Conservation (phyloP, 805 yeast species). For the Nakazawaea laoshanensis region DNA sequence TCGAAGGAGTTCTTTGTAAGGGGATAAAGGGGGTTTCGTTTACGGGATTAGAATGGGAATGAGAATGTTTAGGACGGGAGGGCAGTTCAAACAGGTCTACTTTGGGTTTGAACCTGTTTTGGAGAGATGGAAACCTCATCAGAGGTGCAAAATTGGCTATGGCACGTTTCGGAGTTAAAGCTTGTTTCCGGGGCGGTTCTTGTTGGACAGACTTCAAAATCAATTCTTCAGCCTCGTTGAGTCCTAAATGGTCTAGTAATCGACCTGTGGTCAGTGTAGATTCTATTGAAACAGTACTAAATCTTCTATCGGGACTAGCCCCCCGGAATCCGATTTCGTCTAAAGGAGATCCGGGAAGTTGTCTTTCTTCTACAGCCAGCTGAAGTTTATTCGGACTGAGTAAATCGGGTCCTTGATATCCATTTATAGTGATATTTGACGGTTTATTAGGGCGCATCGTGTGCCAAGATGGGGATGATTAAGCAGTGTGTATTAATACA, state of each 20-base stretch:
- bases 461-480: too few species aligned
- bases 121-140: constrained; percentile 21
- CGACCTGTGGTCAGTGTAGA: constrained; percentile 22
- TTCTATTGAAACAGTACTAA: constrained; percentile 18
- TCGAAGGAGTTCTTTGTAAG: constrained; percentile 8
- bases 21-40: too few species aligned
- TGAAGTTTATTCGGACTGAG: constrained; percentile 1
- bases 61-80: constrained; percentile 13
- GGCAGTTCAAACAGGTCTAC: constrained; percentile 7
- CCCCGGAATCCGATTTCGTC: constrained; percentile 5
- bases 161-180: neutral
- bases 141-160: constrained; percentile 19
- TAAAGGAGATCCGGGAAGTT: constrained; percentile 6
- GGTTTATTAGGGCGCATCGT: too few species aligned
- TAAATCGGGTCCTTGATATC: too few species aligned
- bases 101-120: constrained; percentile 15
- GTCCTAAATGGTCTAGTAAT: constrained; percentile 21
- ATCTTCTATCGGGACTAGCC: constrained; percentile 10
- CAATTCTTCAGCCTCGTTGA: constrained; percentile 20
- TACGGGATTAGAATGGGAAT: constrained; percentile 19
- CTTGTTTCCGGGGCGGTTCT: neutral
- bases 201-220: neutral
- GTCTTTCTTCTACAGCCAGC: neutral
- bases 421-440: too few species aligned
- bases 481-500: too few species aligned